Evolutionary conservation across 495 filamentous ascomycete species (phyloP), one percentile per base, ranked within the genome.

Genomic region (Durotheca rogersii): DNA sequence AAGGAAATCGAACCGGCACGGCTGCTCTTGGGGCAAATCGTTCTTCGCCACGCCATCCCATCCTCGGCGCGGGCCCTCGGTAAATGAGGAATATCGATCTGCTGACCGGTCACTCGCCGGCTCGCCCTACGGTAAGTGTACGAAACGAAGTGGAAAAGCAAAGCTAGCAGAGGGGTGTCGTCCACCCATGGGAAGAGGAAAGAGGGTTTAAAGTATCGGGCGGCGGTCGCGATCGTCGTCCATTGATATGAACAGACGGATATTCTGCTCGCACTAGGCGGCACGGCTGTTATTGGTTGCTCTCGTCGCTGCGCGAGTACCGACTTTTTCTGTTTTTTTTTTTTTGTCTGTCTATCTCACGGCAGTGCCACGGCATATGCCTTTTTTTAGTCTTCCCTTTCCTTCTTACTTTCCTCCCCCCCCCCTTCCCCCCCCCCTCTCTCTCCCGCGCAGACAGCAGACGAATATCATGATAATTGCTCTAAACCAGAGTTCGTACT

Each of bases 291-390:
- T 10, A 36, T 44, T 18, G 18, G 31, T 43, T 50, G 12, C 47
- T 27, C 27, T 50, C 45, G 38, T 51, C 15, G 33, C 29, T 32
- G n/a, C 11, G 23, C 34, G 25, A n/a, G 18, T 33, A 17, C 17
- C 23, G 23, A 27, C 23, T 27, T 4, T 27, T 9, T 27, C 4
- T 27, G 4, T 9, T 4, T 27, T 27, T 27, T 27, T n/a, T n/a
- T 33, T 30, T 31, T 21, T 32, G 32, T 46, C 38, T 44, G 41
- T 32, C 4, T 14, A 37, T 18, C n/a, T n/a, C n/a, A n/a, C n/a
- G n/a, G 33, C 41, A 58, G 49, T 43, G 25, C 18, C 34, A 45
- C 35, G 34, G 40, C 40, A 29, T 48, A 42, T 37, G 33, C 23
- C 20, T 43, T 47, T 41, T 15, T 43, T 38, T n/a, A n/a, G n/a